phyloP scores from a whole-genome alignment of 2,329 filamentous ascomycete genomes.

The Endothia cerciana region DNA sequence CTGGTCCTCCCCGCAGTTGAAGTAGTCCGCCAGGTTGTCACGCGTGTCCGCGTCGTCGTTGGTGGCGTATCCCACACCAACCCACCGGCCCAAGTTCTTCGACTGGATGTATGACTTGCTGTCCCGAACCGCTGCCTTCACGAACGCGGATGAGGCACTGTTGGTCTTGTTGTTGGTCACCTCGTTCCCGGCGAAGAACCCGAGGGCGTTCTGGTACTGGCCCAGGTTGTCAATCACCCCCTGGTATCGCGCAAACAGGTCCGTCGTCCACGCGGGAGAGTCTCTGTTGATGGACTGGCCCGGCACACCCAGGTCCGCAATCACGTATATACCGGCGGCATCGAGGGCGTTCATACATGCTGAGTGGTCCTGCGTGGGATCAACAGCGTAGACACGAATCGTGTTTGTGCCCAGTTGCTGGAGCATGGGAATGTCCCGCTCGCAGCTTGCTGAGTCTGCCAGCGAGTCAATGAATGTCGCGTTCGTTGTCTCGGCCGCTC shows the following conservation, averaged over 20 bases:
- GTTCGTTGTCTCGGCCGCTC: constrained; percentile 55
- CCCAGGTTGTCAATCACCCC: constrained; percentile 79
- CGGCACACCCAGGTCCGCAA: constrained; percentile 88
- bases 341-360: constrained; percentile 83
- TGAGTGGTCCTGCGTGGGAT: constrained; percentile 77
- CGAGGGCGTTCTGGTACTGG: constrained; percentile 87
- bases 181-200: constrained; percentile 99
- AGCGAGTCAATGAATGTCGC: constrained; percentile 80
- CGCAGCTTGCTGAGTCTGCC: constrained; percentile 70
- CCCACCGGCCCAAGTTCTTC: constrained; percentile 69
- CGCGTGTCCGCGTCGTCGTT: constrained; percentile 89
- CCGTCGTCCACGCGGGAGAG: constrained; percentile 77
- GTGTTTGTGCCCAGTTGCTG: constrained; percentile 82
- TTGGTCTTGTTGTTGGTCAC: constrained; percentile 89
- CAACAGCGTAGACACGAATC: constrained; percentile 92
- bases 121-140: constrained; percentile 96
- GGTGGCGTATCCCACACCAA: constrained; percentile 94
- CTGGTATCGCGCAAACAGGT: constrained; percentile 80
- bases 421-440: constrained; percentile 84
- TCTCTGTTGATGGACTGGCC: constrained; percentile 82
- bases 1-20: constrained; percentile 77
- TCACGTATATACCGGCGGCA: constrained; percentile 89
- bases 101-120: constrained; percentile 89
- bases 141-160: constrained; percentile 86
- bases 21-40: constrained; percentile 82